Percentiles rank a stretch among this genome's conserved stretches.
Conservation (phyloP, 163 green algal genomes). For the Scenedesmus sp. region DNA sequence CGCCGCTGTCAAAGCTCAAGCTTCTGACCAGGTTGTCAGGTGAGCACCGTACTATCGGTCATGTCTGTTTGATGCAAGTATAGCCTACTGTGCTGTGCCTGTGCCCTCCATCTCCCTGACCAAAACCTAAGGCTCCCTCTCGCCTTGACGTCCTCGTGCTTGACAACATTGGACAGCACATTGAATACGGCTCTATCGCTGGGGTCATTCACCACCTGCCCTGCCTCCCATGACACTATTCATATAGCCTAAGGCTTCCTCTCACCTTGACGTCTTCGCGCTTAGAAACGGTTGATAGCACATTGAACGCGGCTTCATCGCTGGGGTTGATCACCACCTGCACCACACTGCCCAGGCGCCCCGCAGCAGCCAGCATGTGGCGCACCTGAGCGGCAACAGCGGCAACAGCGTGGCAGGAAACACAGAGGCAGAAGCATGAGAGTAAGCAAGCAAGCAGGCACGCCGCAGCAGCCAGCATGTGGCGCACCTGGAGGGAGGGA, state of each 20-base stretch:
- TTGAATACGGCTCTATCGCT: conserved; percentile 90
- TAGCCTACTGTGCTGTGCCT: too few relatives aligned
- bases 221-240: too few relatives aligned
- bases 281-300: conserved; percentile 68
- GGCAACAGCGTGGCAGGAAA: too few relatives aligned
- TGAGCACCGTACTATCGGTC: too few relatives aligned
- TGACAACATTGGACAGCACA: conserved; percentile 66
- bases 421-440: too few relatives aligned
- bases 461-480: conserved; percentile 3
- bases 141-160: conserved; percentile 31
- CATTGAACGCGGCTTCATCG: conserved; percentile 90
- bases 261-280: conserved; percentile 41
- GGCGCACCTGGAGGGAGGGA: not conserved
- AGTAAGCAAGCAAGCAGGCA: too few relatives aligned
- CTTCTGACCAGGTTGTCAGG: too few relatives aligned
- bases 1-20: too few relatives aligned
- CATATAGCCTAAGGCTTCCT: too few relatives aligned
- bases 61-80: too few relatives aligned
- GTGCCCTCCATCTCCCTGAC: too few relatives aligned
- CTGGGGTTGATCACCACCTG: conserved; percentile 90
- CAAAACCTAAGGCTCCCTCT: too few relatives aligned
- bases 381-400: conserved; percentile 39
- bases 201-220: conserved; percentile 87
- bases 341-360: not conserved
- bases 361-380: conserved; percentile 2